A percentile compares a stretch with the other conserved stretches of the same genome.
These are phyloP conservation scores for Acanthamoeba castellanii DNA, from an alignment of 208 protist species.

Conservation along the genomic window DNA sequence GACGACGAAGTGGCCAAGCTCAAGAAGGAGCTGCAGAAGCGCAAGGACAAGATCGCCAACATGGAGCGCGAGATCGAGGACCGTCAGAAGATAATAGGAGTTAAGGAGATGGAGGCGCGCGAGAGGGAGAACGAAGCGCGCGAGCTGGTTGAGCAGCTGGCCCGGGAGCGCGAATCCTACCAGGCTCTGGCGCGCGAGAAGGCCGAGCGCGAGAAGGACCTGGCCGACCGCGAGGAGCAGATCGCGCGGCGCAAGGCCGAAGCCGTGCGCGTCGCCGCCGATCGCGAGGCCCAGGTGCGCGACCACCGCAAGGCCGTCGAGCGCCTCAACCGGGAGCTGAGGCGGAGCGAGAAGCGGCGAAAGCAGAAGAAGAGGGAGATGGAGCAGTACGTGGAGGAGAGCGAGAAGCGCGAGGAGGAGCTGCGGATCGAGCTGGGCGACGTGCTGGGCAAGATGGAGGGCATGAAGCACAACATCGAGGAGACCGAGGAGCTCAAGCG, in stretches of 20 bases:
- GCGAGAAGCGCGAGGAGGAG: slow-evolving; percentile 69
- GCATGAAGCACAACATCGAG: neutral
- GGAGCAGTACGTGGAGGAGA: slow-evolving; percentile 63
- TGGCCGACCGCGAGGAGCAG: slow-evolving; percentile 28
- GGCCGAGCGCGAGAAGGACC: neutral
- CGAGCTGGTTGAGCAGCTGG: neutral
- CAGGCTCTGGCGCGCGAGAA: slow-evolving; percentile 12
- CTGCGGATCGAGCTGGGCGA: slow-evolving; percentile 27
- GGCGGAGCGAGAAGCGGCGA: slow-evolving; percentile 43
- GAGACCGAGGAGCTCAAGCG: slow-evolving; percentile 43
- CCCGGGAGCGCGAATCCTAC: slow-evolving; percentile 10
- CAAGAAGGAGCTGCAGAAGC: neutral
- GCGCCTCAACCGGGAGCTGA: slow-evolving; percentile 2
- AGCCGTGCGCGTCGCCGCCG: neutral
- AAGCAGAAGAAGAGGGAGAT: slow-evolving; percentile 65
- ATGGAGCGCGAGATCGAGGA: slow-evolving; percentile 33
- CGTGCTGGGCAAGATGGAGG: slow-evolving; percentile 45
- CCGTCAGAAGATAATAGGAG: neutral
- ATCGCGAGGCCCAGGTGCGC: slow-evolving; percentile 1
- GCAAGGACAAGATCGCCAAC: neutral
- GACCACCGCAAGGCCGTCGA: slow-evolving; percentile 45
- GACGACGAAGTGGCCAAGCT: slow-evolving; percentile 28
- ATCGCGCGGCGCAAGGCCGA: slow-evolving; percentile 7
- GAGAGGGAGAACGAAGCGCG: slow-evolving; percentile 9
- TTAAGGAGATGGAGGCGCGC: slow-evolving; percentile 29